These are phyloP conservation scores for Lasiodiplodia sp. DNA, from an alignment of 2,329 filamentous ascomycete genomes.

Conservation along the genomic window DNA sequence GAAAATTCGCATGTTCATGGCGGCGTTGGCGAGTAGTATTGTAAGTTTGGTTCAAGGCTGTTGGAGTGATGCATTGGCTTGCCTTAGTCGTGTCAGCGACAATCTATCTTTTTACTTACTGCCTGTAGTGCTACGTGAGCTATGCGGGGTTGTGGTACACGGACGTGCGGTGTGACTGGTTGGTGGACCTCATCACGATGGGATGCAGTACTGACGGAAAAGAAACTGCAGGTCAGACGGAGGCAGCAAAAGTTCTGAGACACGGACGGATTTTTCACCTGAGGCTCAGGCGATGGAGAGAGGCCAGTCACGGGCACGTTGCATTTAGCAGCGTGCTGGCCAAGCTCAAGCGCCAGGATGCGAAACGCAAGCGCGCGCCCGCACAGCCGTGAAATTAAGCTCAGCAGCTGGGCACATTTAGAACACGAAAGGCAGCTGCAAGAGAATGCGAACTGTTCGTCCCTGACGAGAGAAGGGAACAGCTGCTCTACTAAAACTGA, in stretches of 20 bases:
- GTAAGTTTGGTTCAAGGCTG: background rate
- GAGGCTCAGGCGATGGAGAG: background rate
- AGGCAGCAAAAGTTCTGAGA: background rate
- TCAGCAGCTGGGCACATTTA: background rate
- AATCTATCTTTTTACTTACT: background rate
- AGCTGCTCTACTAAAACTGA: background rate
- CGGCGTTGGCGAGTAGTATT: background rate
- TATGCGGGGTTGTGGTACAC: background rate
- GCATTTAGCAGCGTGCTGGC: background rate
- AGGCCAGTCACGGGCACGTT: background rate
- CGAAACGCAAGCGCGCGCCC: constrained; percentile 15
- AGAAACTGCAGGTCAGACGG: background rate
- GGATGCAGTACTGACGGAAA: background rate
- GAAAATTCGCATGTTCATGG: background rate
- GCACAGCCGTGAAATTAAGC: background rate
- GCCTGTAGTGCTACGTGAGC: background rate
- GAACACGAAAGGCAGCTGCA: constrained; percentile 6
- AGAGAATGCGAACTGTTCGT: background rate
- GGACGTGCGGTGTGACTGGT: background rate
- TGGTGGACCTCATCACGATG: background rate
- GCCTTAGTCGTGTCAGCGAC: background rate
- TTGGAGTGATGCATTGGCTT: background rate
- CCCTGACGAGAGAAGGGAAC: background rate
- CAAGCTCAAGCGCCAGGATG: constrained; percentile 1
- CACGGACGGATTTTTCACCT: background rate